These are phyloP conservation scores for Mariannaea sp. DNA, from an alignment of 2,329 filamentous ascomycete genomes.

Conservation along the genomic window DNA sequence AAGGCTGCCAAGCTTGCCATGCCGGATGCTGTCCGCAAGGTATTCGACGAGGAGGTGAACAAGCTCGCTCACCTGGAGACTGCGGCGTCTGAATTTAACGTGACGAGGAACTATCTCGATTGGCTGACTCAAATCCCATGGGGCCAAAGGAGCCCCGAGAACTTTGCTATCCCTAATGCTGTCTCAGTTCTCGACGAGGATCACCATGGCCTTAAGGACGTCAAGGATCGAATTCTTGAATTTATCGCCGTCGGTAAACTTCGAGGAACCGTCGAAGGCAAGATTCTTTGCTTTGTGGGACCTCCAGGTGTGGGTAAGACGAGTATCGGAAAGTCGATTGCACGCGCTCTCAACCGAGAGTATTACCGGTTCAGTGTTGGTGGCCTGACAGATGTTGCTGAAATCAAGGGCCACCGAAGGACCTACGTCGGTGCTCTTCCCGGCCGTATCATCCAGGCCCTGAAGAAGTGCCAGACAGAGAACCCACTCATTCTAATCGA, in stretches of 20 bases:
- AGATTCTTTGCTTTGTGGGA: slow-evolving; percentile 96
- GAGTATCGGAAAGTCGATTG: slow-evolving; percentile 98
- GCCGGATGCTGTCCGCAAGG: slow-evolving; percentile 95
- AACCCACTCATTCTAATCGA: slow-evolving; percentile 97
- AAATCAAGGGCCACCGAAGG: slow-evolving; percentile 96
- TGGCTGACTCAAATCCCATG: slow-evolving; percentile 99
- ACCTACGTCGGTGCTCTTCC: slow-evolving; percentile 96
- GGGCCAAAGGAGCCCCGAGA: slow-evolving; percentile 94
- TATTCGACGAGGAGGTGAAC: slow-evolving; percentile 97
- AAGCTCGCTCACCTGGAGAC: slow-evolving; percentile 95
- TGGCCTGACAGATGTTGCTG: slow-evolving; percentile 93
- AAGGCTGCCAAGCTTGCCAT: slow-evolving; percentile 93
- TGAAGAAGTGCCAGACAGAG: slow-evolving; percentile 99
- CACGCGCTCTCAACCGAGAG: slow-evolving; percentile 88
- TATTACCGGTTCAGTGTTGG: slow-evolving; percentile 99
- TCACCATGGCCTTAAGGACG: slow-evolving; percentile 94
- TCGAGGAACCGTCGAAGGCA: slow-evolving; percentile 94
- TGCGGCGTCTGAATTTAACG: slow-evolving; percentile 96
- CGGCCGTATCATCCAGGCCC: slow-evolving; percentile 93
- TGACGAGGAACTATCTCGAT: slow-evolving; percentile 96
- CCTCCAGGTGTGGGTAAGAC: slow-evolving; percentile 98
- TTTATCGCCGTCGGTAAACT: slow-evolving; percentile 99
- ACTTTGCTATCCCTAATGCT: slow-evolving; percentile 93
- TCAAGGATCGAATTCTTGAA: slow-evolving; percentile 97
- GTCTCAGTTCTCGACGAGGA: slow-evolving; percentile 92